phyloP scores from a whole-genome alignment of 179 eudicot genomes.

The Spergularia azorica region DNA sequence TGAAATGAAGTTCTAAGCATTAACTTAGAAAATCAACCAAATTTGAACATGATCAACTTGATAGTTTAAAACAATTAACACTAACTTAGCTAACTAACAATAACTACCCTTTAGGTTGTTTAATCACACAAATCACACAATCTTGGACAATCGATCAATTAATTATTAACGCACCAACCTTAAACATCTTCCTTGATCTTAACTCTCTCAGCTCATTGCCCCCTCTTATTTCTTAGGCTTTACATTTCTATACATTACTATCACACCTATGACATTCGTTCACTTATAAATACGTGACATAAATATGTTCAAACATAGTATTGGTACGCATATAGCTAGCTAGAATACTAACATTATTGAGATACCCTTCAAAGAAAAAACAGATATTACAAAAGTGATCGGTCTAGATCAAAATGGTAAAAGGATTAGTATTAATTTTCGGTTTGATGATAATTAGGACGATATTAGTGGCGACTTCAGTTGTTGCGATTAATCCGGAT shows the following conservation, averaged over 20 bases:
- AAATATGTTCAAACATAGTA: too few relatives aligned
- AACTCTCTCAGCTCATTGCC: conserved; percentile 13
- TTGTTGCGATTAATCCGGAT: conserved; percentile 26
- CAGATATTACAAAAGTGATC: background rate
- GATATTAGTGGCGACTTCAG: conserved; percentile 3
- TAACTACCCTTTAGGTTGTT: too few relatives aligned
- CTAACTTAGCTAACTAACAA: too few relatives aligned
- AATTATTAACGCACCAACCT: background rate
- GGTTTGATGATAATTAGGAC: background rate
- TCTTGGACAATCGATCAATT: too few relatives aligned
- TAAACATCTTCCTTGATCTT: conserved; percentile 19
- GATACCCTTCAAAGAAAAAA: background rate
- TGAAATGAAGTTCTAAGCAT: too few relatives aligned
- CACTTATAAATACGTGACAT: conserved; percentile 2
- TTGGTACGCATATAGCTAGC: background rate
- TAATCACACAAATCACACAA: too few relatives aligned
- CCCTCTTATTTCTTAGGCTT: background rate
- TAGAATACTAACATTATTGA: background rate
- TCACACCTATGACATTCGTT: background rate
- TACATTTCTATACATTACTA: background rate
- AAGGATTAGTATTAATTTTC: background rate
- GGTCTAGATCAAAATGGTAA: background rate
- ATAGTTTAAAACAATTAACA: too few relatives aligned
- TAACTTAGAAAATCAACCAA: too few relatives aligned
- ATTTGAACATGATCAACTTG: too few relatives aligned